A percentile compares a stretch with the other conserved stretches of the same genome.
phyloP scores from a whole-genome alignment of 2,329 filamentous ascomycete genomes.

The Coleophoma crateriformis region DNA sequence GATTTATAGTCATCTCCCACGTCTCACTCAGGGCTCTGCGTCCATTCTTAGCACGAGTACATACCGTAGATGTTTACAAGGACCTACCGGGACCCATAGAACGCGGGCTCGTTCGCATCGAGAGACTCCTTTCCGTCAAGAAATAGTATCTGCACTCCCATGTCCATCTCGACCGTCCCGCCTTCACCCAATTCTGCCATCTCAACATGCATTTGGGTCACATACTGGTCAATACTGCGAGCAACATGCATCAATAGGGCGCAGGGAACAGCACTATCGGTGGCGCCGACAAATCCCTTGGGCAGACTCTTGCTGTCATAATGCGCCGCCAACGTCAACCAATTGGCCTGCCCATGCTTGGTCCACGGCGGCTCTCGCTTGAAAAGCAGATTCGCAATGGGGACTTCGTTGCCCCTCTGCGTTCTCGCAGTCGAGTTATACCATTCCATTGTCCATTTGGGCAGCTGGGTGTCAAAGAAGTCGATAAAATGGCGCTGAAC shows the following conservation, averaged over 20 bases:
- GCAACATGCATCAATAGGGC: constrained; percentile 84
- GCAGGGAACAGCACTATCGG: constrained; percentile 84
- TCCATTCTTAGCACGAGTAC: not conserved
- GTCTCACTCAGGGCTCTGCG: constrained; percentile 64
- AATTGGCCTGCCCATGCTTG: constrained; percentile 62
- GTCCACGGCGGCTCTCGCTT: constrained; percentile 80
- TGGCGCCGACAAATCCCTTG: constrained; percentile 81
- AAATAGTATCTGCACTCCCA: constrained; percentile 79
- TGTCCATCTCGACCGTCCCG: constrained; percentile 54
- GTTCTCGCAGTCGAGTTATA: constrained; percentile 82
- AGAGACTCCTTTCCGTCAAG: constrained; percentile 92
- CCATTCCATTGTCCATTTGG: constrained; percentile 70
- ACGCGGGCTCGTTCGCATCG: constrained; percentile 63
- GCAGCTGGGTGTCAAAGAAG: constrained; percentile 70
- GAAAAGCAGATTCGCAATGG: constrained; percentile 80
- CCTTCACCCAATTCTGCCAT: constrained; percentile 59
- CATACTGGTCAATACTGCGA: constrained; percentile 66
- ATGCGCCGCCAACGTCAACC: constrained; percentile 71
- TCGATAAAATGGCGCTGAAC: constrained; percentile 75
- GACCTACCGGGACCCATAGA: constrained; percentile 73
- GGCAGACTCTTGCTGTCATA: constrained; percentile 71
- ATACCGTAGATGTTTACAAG: not conserved
- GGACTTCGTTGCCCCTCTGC: constrained; percentile 65
- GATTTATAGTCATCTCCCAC: constrained; percentile 67
- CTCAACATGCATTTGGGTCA: constrained; percentile 62